Evolutionary conservation across 345 rosid genomes (phyloP).

Genomic region (Ceriops decandra): DNA sequence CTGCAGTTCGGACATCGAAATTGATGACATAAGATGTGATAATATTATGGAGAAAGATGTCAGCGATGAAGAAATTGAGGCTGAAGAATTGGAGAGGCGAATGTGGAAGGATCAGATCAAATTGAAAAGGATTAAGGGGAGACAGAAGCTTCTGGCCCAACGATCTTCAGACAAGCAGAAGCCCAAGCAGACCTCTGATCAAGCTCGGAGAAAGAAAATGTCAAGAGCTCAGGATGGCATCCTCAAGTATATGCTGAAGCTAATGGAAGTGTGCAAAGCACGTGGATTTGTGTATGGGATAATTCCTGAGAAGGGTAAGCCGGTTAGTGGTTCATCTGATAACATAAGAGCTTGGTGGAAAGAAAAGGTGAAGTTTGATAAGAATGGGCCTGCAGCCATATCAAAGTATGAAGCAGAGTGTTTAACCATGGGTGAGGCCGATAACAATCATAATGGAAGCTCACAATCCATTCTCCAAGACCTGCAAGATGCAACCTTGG

Average conservation of each 20-base stretch:
- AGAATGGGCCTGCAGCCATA: slow-evolving; percentile 95
- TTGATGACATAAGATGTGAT: slow-evolving; percentile 68
- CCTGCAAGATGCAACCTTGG: slow-evolving; percentile 97
- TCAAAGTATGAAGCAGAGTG: slow-evolving; percentile 75
- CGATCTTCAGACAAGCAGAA: slow-evolving; percentile 74
- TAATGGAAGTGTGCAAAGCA: slow-evolving; percentile 96
- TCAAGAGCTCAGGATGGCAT: slow-evolving; percentile 98
- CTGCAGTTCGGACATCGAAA: slow-evolving; percentile 57
- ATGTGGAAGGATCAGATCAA: slow-evolving; percentile 95
- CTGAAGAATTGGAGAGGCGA: slow-evolving; percentile 79
- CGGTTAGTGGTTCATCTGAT: slow-evolving; percentile 92
- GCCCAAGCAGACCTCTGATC: slow-evolving; percentile 70
- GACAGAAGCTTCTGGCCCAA: slow-evolving; percentile 60
- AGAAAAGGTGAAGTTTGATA: slow-evolving; percentile 95
- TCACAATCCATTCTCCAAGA: slow-evolving; percentile 74
- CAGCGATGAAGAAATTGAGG: slow-evolving; percentile 91
- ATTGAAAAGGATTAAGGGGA: slow-evolving; percentile 81
- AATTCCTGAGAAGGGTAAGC: slow-evolving; percentile 94
- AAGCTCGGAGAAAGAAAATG: slow-evolving; percentile 98
- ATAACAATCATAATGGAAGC: slow-evolving; percentile 51
- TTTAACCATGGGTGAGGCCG: slow-evolving; percentile 56
- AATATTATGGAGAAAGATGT: slow-evolving; percentile 89
- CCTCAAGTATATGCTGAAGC: slow-evolving; percentile 94
- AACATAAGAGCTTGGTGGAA: slow-evolving; percentile 99
- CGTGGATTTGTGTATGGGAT: slow-evolving; percentile 96